A percentile compares a stretch with the other conserved stretches of the same genome.
These are phyloP conservation scores for Stemphylium lycopersici DNA, from an alignment of 2,329 filamentous ascomycete species.

Conservation along the genomic window DNA sequence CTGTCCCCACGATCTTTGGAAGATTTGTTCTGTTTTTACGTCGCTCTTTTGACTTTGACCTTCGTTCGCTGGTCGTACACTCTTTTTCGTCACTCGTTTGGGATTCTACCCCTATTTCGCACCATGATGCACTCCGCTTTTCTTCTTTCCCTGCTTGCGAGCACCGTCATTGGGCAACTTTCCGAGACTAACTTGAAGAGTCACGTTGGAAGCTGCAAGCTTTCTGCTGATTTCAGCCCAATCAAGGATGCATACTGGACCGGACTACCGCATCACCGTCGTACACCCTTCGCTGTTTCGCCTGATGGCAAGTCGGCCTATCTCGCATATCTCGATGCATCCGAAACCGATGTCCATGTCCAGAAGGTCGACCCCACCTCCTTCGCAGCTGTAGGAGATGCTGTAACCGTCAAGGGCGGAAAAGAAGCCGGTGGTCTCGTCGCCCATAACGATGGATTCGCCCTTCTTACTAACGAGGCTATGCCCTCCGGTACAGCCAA, in stretches of 20 bases:
- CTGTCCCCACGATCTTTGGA: conserved; percentile 30
- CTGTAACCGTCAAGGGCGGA: conserved; percentile 59
- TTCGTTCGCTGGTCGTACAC: conserved; percentile 44
- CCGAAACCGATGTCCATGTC: conserved; percentile 62
- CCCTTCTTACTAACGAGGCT: conserved; percentile 65
- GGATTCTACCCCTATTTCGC: conserved; percentile 23
- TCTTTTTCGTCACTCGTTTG: conserved; percentile 39
- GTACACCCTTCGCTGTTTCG: conserved; percentile 66
- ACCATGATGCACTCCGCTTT: conserved; percentile 41
- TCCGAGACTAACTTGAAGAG: conserved; percentile 52
- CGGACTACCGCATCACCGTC: conserved; percentile 64
- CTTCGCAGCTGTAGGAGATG: conserved; percentile 60
- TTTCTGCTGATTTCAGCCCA: conserved; percentile 62
- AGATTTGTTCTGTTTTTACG: conserved; percentile 25
- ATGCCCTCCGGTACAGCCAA: conserved; percentile 58
- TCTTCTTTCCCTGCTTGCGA: conserved; percentile 42
- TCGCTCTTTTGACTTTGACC: conserved; percentile 29
- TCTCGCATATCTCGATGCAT: conserved; percentile 65
- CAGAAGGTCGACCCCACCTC: conserved; percentile 62
- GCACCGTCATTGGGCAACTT: conserved; percentile 45
- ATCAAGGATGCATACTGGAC: conserved; percentile 68
- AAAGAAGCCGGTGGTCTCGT: conserved; percentile 66
- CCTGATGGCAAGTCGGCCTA: conserved; percentile 65
- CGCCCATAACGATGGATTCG: conserved; percentile 68
- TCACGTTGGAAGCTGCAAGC: conserved; percentile 52